Percentiles rank a stretch among this genome's conserved stretches.
phyloP scores from a whole-genome alignment of 805 yeast species.

The Pichia phayaonensis region DNA sequence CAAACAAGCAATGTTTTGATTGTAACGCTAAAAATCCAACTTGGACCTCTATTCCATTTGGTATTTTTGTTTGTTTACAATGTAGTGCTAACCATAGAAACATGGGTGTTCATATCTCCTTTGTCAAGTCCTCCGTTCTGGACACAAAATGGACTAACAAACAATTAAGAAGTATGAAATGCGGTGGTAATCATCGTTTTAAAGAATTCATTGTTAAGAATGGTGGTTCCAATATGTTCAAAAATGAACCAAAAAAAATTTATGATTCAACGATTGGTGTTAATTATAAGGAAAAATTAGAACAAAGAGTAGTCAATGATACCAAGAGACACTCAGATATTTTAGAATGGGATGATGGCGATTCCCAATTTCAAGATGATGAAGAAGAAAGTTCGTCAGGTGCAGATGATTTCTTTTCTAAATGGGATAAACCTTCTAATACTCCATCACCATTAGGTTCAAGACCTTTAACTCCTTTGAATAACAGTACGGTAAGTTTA shows the following conservation, averaged over 20 bases:
- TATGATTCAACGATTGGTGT: conserved; percentile 77
- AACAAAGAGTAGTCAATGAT: conserved; percentile 59
- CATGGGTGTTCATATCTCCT: conserved; percentile 91
- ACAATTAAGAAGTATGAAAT: conserved; percentile 85
- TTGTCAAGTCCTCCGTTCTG: conserved; percentile 84
- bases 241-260: conserved; percentile 64
- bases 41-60: conserved; percentile 97
- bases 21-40: conserved; percentile 93
- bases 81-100: conserved; percentile 95
- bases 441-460: conserved; percentile 41
- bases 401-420: conserved; percentile 82
- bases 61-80: conserved; percentile 84
- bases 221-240: conserved; percentile 72
- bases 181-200: conserved; percentile 88
- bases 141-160: conserved; percentile 85
- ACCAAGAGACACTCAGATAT: conserved; percentile 63
- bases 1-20: conserved; percentile 84
- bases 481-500: conserved; percentile 2
- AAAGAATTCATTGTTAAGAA: conserved; percentile 76
- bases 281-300: conserved; percentile 73
- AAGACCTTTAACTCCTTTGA: conserved; percentile 35
- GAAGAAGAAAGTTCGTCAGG: conserved; percentile 49
- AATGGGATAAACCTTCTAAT: conserved; percentile 79
- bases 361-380: conserved; percentile 32
- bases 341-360: conserved; percentile 53